Evolutionary conservation across 202 grass and related monocot species (phyloP), one percentile per base, ranked within the genome.

Genomic region (Elaeis oleifera): DNA sequence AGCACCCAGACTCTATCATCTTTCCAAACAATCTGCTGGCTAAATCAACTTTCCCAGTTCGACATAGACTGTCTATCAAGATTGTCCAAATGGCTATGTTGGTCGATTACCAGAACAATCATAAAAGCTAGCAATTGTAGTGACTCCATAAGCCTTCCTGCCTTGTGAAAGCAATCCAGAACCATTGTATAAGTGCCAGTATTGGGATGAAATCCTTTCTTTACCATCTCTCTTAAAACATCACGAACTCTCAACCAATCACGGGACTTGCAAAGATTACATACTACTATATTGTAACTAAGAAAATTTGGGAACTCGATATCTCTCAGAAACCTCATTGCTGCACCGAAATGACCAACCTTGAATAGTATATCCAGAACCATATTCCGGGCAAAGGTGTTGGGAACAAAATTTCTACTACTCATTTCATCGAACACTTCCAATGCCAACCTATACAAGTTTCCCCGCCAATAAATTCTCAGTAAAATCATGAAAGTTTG

Each of bases 371-470:
- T 64, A 72, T 97, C 92, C 16, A 97, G 82, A 72, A 81, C 56
- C 53, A 84, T 57, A 63, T 91, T 97, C 67, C 72, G 55, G 4
- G 92, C 77, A 54, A 81, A 89, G 48, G 55, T 56, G 52, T 84
- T 86, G 26, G 88, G 84, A 23, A 61, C 56, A 68, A 81, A 89
- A 58, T 71, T 72, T 79, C 75, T 74, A 16, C 54, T 61, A 18
- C 72, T 54, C 79, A 89, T 97, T 89, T 97, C 68, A 25, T 91
- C 84, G 52, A 97, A 89, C 68, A 85, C 61, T 53, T 91, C 64
- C 64, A 71, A 68, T 23, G 81, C 87, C 31, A 65, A 53, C 15
- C 22, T 63, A 70, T 86, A 81, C 2, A 78, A 72, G 16, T 71
- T 77, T 18, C 88, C 84, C 51, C 84, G 71, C 81, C 74, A 86